Evolutionary conservation across 2,329 filamentous ascomycete genomes (phyloP), one percentile per base, ranked within the genome.

Genomic region (Epichloe hybrida): DNA sequence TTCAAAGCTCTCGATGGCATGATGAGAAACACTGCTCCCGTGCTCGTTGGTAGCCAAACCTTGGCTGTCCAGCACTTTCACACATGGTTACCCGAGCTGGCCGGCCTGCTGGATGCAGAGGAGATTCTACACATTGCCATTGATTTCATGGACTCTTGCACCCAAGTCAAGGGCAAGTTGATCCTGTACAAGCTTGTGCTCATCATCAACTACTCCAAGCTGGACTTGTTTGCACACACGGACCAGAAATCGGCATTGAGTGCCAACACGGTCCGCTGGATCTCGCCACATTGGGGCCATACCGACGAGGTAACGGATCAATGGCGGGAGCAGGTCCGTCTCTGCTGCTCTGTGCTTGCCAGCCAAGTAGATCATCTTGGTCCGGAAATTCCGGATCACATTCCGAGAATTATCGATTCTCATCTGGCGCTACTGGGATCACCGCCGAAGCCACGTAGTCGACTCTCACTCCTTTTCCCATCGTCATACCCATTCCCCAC

Each of bases 21-120:
- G 69, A 96, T 98, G 88, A 81, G 83, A 53, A 95, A 88, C 64
- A 75, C 82, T 2, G 86, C 88, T 2, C 86, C 93, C 0, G 83
- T 90, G 17, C 72, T 97, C 23, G 86, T 97, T 13, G 93, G 93
- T 36, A 97, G 87, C 55, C 95, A 98, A 68, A 97, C 93, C 0
- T 72, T 98, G 47, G 83, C 94, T 2, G 89, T 97, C 12, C 93
- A 98, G 66, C 88, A 97, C 64, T 95, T 97, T 64, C 91, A 97
- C 63, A 86, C 87, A 0, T 98, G 93, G 93, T 72, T 98, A n/a
- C 91, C 93, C 0, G 91, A 97, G 63, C 79, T 98, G 9, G 75
- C 80, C 0, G 81, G 83, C 2, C 74, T 93, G 38, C 75, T 97
- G 62, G 79, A 77, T 4, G 82, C 84, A 0, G 84, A 89, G 59